Base-by-base conservation (phyloP, 1,284 basidiomycete genomes). In the Clitocybe nebularis region DNA sequence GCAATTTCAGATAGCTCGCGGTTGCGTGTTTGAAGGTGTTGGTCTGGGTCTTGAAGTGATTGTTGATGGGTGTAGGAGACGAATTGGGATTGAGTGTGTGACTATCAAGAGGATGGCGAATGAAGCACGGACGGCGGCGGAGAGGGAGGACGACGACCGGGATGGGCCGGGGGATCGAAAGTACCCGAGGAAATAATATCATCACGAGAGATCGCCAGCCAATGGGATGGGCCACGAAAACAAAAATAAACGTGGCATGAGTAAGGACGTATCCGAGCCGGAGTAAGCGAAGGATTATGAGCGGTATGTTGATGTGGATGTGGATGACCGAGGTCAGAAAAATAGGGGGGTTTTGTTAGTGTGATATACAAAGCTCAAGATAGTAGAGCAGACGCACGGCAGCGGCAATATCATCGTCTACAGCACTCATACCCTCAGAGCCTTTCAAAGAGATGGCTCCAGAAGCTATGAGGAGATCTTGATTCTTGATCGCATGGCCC, bases 401-500 rank as follows among this genome's bases (percentile, higher is more conserved):
- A 50, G 87, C 89, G 60, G 80, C 79, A 36, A 93, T 74, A 61
- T 95, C 92, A 54, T 93, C 91, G 62, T 92, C 86, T 16, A 89
- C 73, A 26, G 89, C 89, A 48, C 79, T 83, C 60, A 91, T 71
- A 23, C 81, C 80, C 58, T 93, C 91, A 35, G 81, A 75, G 22
- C 87, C 89, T 59, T 79, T 84, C 49, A 88, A 73, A n/a, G 85
- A 81, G 46, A 93, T 79, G 10, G 84, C 83, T 23, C 90, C 90
- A 38, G 87, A 88, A 9, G 91, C 90, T 51, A 91, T 77, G 48
- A 94, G 74, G 35, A 94, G 70, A 67, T 93, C 92, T 65, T 93
- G 89, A 61, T 93, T 93, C 71, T 93, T 94, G 63, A 92, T 91
- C 57, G 90, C 88, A 69, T 94, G 92, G 49, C 92, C 92, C 69